Percentiles rank a stretch among this genome's conserved stretches.
Evolutionary conservation across 176 grass and related monocot genomes (phyloP).

Genomic region (Pharus latifolius): DNA sequence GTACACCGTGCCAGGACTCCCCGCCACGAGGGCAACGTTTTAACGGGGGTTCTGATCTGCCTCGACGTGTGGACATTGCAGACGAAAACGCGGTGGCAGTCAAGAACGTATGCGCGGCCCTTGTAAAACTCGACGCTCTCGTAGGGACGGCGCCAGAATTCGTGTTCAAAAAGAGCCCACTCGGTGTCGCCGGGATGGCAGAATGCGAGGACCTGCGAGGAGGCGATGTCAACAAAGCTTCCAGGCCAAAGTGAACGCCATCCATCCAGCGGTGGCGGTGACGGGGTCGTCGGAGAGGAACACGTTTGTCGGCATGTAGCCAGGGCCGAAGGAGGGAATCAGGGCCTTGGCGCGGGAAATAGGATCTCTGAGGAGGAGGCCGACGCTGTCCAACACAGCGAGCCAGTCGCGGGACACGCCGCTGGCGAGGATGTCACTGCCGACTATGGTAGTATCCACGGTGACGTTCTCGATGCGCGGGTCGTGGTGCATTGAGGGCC

Average conservation of each 20-base stretch:
- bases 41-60: neutral
- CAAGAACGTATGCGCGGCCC: neutral
- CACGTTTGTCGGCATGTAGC: neutral
- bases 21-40: neutral
- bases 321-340: neutral
- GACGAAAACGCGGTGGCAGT: neutral
- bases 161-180: neutral
- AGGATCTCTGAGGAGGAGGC: neutral
- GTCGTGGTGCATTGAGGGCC: no score
- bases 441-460: no score
- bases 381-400: neutral
- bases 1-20: no score
- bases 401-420: neutral
- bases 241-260: neutral
- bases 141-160: neutral
- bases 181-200: neutral
- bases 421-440: neutral
- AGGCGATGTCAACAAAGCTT: neutral
- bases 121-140: neutral
- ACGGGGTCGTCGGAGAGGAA: conserved; percentile 14
- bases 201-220: neutral
- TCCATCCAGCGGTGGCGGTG: neutral
- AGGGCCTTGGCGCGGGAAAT: neutral
- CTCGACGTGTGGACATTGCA: neutral
- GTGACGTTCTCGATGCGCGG: no score